These are phyloP conservation scores for Neodidymelliopsis sp. DNA, from an alignment of 2,329 filamentous ascomycete species.

Conservation along the genomic window DNA sequence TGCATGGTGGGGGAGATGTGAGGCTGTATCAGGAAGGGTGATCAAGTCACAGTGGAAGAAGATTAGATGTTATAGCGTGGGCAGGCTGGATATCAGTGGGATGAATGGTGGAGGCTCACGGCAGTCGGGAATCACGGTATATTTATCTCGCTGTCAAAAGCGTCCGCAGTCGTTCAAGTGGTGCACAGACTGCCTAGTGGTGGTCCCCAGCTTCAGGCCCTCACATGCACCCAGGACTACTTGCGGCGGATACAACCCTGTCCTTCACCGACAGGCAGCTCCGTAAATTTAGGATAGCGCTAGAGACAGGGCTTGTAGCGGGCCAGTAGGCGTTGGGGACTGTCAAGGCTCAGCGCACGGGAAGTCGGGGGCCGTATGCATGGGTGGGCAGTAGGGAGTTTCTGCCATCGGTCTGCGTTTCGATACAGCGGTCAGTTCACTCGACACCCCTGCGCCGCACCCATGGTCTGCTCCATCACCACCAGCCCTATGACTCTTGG, in stretches of 20 bases:
- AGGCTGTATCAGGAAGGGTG: constrained; percentile 10
- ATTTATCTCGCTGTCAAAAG: constrained; percentile 39
- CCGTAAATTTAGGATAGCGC: constrained; percentile 42
- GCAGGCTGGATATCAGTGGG: constrained; percentile 24
- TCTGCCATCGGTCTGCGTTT: constrained; percentile 27
- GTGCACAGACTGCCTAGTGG: constrained; percentile 40
- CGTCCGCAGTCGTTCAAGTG: constrained; percentile 38
- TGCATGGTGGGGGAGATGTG: constrained; percentile 50
- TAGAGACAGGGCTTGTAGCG: constrained; percentile 34
- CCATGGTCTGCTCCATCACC: constrained; percentile 12
- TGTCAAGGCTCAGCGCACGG: constrained; percentile 32
- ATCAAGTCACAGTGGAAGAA: constrained; percentile 13
- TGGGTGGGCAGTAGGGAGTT: constrained; percentile 24
- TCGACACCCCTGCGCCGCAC: constrained; percentile 21
- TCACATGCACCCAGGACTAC: constrained; percentile 37
- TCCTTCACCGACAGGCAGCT: constrained; percentile 41
- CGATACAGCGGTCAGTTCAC: constrained; percentile 34
- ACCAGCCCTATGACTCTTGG: constrained; percentile 38
- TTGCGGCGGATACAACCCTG: constrained; percentile 37
- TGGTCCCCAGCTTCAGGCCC: constrained; percentile 42
- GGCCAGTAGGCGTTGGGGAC: constrained; percentile 36
- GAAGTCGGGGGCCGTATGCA: constrained; percentile 32
- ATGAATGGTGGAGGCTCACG: constrained; percentile 33
- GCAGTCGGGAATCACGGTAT: constrained; percentile 36
- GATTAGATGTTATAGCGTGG: constrained; percentile 27